These are phyloP conservation scores for Chlorella sp. DNA, from an alignment of 139 green algal species.

Conservation along the genomic window DNA sequence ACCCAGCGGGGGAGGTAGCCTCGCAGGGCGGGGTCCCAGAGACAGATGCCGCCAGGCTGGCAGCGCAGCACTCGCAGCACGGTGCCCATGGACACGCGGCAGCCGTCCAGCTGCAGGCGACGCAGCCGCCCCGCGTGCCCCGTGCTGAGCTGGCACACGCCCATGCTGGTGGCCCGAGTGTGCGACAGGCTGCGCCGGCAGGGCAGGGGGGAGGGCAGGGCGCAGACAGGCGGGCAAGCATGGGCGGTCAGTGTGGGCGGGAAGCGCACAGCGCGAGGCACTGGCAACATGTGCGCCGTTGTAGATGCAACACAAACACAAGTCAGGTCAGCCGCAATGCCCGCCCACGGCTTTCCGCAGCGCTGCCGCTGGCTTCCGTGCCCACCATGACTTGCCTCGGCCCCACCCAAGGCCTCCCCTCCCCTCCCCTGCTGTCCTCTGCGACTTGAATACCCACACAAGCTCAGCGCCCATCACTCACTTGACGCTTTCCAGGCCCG, in stretches of 20 bases:
- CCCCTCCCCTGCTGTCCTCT: no score
- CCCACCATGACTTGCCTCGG: no score
- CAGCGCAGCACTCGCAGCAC: not conserved
- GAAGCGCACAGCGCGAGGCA: not conserved
- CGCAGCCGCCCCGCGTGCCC: not conserved
- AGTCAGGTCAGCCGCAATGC: not conserved
- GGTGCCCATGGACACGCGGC: slow-evolving; percentile 1
- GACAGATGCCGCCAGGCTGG: not conserved
- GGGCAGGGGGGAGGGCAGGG: not conserved
- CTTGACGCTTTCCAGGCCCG: not conserved
- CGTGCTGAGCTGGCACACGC: not conserved
- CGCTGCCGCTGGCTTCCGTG: no score
- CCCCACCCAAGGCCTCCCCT: no score
- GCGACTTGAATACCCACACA: no score
- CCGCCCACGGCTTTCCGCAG: no score
- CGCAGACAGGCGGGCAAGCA: not conserved
- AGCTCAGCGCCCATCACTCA: not conserved
- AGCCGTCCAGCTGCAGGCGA: slow-evolving; percentile 14
- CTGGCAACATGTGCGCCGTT: not conserved
- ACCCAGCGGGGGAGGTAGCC: slow-evolving; percentile 1
- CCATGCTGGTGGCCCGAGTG: not conserved
- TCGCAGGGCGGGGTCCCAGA: not conserved
- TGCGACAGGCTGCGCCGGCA: slow-evolving; percentile 3
- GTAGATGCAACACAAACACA: not conserved
- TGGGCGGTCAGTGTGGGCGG: not conserved